A percentile compares a stretch with the other conserved stretches of the same genome.
Conservation (phyloP, 2,329 filamentous ascomycete species). For the Colletotrichum noveboracense region DNA sequence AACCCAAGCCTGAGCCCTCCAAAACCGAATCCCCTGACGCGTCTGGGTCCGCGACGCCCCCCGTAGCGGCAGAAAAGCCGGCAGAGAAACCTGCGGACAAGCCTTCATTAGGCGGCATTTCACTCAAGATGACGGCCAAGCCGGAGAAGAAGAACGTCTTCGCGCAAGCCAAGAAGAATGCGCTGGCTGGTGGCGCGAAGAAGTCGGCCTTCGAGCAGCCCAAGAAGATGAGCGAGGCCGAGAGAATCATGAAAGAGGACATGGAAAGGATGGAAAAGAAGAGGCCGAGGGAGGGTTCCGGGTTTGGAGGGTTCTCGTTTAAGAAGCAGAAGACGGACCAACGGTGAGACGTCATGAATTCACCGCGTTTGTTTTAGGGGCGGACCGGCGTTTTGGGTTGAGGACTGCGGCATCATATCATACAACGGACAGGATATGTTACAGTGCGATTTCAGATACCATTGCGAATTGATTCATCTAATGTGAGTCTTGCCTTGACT, state of each 20-base stretch:
- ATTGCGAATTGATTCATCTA: constrained; percentile 22
- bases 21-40: constrained; percentile 15
- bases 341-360: neutral
- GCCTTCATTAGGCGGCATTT: constrained; percentile 44
- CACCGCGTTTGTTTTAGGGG: neutral
- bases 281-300: constrained; percentile 54
- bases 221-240: constrained; percentile 87
- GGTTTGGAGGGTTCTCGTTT: constrained; percentile 49
- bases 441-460: constrained; percentile 31
- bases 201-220: constrained; percentile 65
- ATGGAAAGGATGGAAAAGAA: constrained; percentile 78
- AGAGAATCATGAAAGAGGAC: constrained; percentile 88
- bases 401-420: neutral
- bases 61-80: constrained; percentile 19
- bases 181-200: constrained; percentile 64
- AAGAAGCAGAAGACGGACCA: constrained; percentile 55
- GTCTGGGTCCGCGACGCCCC: constrained; percentile 21
- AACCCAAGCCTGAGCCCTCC: constrained; percentile 30
- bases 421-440: neutral
- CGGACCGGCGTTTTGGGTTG: constrained; percentile 5
- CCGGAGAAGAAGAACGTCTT: constrained; percentile 82
- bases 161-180: constrained; percentile 70
- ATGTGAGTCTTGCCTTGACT: constrained; percentile 12
- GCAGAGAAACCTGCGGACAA: constrained; percentile 18
- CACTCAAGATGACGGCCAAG: constrained; percentile 70